Evolutionary conservation across 371 early-diverging fungal species (phyloP).

Genomic region (Conidiobolus incongruus): DNA sequence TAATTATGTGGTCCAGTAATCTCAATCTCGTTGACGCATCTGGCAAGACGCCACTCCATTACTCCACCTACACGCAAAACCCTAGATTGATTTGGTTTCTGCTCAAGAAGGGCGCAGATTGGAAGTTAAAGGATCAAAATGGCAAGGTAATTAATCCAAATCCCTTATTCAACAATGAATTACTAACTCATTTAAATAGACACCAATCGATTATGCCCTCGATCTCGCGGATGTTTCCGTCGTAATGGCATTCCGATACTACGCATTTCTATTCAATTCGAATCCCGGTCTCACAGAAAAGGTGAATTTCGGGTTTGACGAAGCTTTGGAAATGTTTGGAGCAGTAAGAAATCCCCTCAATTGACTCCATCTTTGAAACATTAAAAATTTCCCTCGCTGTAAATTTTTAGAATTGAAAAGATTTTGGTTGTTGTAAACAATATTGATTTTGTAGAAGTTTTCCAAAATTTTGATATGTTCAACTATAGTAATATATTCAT

Average conservation of each 20-base stretch:
- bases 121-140: background rate
- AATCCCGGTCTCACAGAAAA: background rate
- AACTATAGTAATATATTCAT: too few species aligned
- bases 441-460: too few species aligned
- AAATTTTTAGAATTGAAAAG: too few species aligned
- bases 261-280: background rate
- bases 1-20: constrained; percentile 40
- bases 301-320: background rate
- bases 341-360: background rate
- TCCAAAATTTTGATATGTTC: too few species aligned
- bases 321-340: background rate
- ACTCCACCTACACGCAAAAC: background rate
- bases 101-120: constrained; percentile 1
- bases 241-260: constrained; percentile 5
- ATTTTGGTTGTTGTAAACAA: too few species aligned
- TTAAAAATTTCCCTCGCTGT: too few species aligned
- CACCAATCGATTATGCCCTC: background rate
- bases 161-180: too few species aligned
- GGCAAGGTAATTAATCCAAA: constrained; percentile 1
- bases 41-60: constrained; percentile 55
- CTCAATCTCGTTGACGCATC: constrained; percentile 27
- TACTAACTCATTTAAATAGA: too few species aligned
- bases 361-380: too few species aligned
- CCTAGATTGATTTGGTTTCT: constrained; percentile 2
- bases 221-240: constrained; percentile 1